Evolutionary conservation across 139 green algal species (phyloP).

Genomic region (Trebouxia sp.): DNA sequence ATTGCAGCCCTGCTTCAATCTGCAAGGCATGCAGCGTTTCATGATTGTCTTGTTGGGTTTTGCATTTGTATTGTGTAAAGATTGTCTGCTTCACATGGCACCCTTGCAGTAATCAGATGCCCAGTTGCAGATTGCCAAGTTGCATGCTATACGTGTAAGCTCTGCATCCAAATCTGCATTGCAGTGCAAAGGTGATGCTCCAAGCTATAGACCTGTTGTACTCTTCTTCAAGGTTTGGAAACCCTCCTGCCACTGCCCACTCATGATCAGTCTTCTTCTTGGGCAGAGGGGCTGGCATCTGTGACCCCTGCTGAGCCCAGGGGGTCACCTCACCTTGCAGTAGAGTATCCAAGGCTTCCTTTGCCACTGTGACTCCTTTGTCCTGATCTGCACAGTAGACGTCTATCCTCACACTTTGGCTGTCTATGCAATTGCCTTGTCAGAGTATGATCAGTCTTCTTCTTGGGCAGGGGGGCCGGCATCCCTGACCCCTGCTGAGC

Average conservation of each 20-base stretch:
- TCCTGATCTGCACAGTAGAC: conserved; percentile 15
- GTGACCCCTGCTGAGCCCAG: conserved; percentile 19
- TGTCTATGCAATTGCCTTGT: too few relatives aligned
- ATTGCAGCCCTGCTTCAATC: too few relatives aligned
- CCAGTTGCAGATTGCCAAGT: background rate
- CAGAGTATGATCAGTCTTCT: conserved; percentile 26
- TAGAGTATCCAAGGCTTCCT: background rate
- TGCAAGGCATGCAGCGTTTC: too few relatives aligned
- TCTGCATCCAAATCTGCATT: background rate
- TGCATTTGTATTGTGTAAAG: too few relatives aligned
- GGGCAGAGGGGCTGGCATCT: background rate
- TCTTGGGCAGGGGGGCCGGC: conserved; percentile 13
- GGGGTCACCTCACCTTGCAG: background rate
- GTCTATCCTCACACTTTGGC: too few relatives aligned
- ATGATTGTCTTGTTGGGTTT: too few relatives aligned
- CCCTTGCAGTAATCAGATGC: background rate
- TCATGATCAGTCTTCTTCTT: conserved; percentile 30
- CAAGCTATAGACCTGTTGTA: conserved; percentile 37
- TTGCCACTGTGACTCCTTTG: background rate
- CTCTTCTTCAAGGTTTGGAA: conserved; percentile 41
- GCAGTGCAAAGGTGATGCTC: background rate
- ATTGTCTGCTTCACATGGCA: too few relatives aligned
- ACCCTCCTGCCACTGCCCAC: conserved; percentile 32
- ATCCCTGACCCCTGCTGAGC: conserved; percentile 18
- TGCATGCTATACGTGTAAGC: too few relatives aligned